Conservation (phyloP, 2,329 filamentous ascomycete genomes). For the Talaromyces sp. region DNA sequence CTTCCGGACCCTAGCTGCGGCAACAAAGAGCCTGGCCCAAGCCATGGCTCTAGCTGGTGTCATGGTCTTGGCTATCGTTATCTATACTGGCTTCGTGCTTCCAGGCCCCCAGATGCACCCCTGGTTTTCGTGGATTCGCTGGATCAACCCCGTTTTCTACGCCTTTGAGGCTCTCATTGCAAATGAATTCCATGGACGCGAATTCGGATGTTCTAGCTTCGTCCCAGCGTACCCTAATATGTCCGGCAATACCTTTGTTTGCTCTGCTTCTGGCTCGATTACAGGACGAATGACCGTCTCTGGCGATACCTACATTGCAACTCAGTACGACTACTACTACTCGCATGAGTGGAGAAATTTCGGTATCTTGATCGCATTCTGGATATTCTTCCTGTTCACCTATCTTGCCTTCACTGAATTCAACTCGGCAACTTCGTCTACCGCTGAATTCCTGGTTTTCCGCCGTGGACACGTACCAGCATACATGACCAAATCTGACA, state of each 20-base stretch:
- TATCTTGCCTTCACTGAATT: slow-evolving; percentile 49
- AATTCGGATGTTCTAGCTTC: slow-evolving; percentile 52
- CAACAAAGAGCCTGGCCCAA: slow-evolving; percentile 57
- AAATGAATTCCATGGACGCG: slow-evolving; percentile 54
- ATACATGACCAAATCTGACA: slow-evolving; percentile 15
- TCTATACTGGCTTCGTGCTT: slow-evolving; percentile 64
- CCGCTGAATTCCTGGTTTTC: slow-evolving; percentile 70
- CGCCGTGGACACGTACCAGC: slow-evolving; percentile 47
- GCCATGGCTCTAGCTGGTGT: slow-evolving; percentile 56
- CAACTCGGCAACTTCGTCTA: slow-evolving; percentile 61
- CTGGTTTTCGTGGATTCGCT: slow-evolving; percentile 65
- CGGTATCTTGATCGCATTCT: slow-evolving; percentile 62
- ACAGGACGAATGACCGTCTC: slow-evolving; percentile 53
- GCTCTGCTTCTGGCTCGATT: slow-evolving; percentile 50
- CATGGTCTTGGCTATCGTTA: slow-evolving; percentile 52
- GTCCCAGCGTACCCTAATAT: slow-evolving; percentile 42
- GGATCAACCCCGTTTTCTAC: slow-evolving; percentile 61
- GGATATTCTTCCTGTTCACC: slow-evolving; percentile 52
- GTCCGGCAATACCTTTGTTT: slow-evolving; percentile 42
- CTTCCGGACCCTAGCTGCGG: slow-evolving; percentile 55
- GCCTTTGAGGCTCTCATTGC: slow-evolving; percentile 57
- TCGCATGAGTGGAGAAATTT: slow-evolving; percentile 63
- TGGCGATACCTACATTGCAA: slow-evolving; percentile 54
- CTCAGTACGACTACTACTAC: slow-evolving; percentile 53
- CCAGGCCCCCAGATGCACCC: slow-evolving; percentile 52